A percentile compares a stretch with the other conserved stretches of the same genome.
phyloP scores from a whole-genome alignment of 345 rosid genomes.

The Anastatica hierochuntica region DNA sequence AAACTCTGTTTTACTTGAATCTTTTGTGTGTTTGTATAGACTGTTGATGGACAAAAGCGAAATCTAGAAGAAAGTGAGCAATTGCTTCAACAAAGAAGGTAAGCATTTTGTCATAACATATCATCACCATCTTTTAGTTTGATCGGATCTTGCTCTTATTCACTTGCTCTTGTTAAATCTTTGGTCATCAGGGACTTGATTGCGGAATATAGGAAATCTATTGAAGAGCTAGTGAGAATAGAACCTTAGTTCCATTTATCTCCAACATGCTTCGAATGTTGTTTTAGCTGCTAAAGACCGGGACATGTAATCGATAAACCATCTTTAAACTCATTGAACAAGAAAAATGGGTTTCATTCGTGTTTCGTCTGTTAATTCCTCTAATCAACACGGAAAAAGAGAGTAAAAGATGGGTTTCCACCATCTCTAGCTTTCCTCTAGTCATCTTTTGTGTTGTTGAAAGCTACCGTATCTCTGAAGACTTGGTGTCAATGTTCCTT shows the following conservation, averaged over 20 bases:
- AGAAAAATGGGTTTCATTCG: too few relatives aligned
- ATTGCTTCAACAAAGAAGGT: conserved; percentile 63
- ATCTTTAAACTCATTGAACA: too few relatives aligned
- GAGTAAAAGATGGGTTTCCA: too few relatives aligned
- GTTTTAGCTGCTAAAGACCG: too few relatives aligned
- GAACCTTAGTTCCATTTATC: conserved; percentile 4
- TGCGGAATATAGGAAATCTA: conserved; percentile 44
- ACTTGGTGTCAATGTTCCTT: too few relatives aligned
- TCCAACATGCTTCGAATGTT: not conserved
- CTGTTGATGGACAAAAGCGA: conserved; percentile 73
- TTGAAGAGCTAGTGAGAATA: conserved; percentile 35
- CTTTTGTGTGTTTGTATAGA: conserved; percentile 29
- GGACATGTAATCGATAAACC: too few relatives aligned
- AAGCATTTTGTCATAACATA: not conserved
- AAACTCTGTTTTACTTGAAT: not conserved
- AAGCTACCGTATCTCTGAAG: too few relatives aligned
- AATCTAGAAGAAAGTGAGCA: conserved; percentile 69
- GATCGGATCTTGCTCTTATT: conserved; percentile 1
- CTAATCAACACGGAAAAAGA: too few relatives aligned
- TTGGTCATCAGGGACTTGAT: conserved; percentile 52
- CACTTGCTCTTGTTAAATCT: conserved; percentile 5
- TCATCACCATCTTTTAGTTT: not conserved
- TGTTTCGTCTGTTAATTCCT: too few relatives aligned
- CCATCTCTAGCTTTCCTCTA: too few relatives aligned
- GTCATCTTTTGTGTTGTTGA: too few relatives aligned